Percentiles rank a stretch among this genome's conserved stretches.
Evolutionary conservation across 495 filamentous ascomycete genomes (phyloP).

Genomic region (Tuber borchii): DNA sequence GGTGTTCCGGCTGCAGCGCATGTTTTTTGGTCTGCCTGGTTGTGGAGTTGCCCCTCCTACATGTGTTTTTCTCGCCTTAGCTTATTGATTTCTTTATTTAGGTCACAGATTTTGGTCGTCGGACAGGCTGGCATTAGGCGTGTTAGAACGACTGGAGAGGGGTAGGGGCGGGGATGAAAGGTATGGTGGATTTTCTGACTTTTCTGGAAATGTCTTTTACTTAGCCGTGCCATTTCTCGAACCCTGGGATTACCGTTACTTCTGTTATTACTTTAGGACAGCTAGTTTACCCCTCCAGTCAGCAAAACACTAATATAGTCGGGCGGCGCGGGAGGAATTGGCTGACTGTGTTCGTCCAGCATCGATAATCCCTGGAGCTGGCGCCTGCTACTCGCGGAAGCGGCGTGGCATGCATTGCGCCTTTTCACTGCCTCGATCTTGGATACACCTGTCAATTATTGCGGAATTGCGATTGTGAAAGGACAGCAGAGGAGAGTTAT

Average conservation of each 20-base stretch:
- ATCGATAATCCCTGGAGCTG: slow-evolving; percentile 92
- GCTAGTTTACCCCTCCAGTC: slow-evolving; percentile 8
- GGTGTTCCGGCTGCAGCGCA: slow-evolving; percentile 75
- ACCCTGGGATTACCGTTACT: slow-evolving; percentile 72
- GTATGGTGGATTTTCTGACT: slow-evolving; percentile 73
- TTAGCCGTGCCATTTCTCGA: slow-evolving; percentile 97
- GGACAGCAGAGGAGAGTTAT: background rate
- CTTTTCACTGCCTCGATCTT: slow-evolving; percentile 74
- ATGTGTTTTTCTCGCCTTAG: slow-evolving; percentile 96
- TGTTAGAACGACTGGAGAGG: background rate
- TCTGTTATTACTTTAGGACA: slow-evolving; percentile 81
- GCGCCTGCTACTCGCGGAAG: slow-evolving; percentile 95
- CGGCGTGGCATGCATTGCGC: slow-evolving; percentile 99
- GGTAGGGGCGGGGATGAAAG: background rate
- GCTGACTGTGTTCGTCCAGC: slow-evolving; percentile 63
- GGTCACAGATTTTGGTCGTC: slow-evolving; percentile 95
- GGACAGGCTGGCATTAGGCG: slow-evolving; percentile 54
- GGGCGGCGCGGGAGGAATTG: background rate
- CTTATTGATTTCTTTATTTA: slow-evolving; percentile 99
- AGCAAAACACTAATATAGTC: background rate
- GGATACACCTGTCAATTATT: background rate
- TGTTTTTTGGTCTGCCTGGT: slow-evolving; percentile 96
- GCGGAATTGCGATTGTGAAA: background rate
- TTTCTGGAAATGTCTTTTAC: slow-evolving; percentile 96
- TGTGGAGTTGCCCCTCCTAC: slow-evolving; percentile 95